A percentile compares a stretch with the other conserved stretches of the same genome.
Evolutionary conservation across 139 green algal species (phyloP).

Genomic region (Ettlia oleoabundans): DNA sequence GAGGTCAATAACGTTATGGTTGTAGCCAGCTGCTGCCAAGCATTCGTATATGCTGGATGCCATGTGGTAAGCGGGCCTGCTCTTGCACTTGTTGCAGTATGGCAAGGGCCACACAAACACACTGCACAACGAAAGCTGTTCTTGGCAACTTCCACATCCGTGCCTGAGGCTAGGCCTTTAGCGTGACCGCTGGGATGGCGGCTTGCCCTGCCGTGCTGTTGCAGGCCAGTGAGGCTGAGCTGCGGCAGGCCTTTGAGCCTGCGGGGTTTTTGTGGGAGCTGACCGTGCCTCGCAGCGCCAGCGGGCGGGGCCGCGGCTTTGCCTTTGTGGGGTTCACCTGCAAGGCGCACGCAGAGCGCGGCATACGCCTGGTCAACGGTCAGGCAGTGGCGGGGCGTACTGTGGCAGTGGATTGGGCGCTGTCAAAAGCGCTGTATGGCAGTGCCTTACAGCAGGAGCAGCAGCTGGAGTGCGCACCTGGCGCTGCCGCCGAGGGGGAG

Average conservation of each 20-base stretch:
- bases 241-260: constrained; percentile 51
- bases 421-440: constrained; percentile 80
- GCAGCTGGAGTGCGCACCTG: neutral
- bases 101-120: too few relatives aligned
- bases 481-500: neutral
- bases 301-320: constrained; percentile 81
- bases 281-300: constrained; percentile 62
- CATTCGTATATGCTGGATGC: neutral
- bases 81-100: too few relatives aligned
- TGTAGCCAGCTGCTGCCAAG: neutral
- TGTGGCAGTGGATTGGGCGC: constrained; percentile 92
- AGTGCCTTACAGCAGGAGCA: neutral
- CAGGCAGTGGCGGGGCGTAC: constrained; percentile 67
- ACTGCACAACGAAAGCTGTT: too few relatives aligned
- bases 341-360: constrained; percentile 72
- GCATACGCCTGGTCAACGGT: constrained; percentile 83
- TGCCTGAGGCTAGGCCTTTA: too few relatives aligned
- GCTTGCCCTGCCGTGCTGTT: neutral
- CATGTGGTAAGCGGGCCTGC: too few relatives aligned
- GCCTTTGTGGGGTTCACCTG: constrained; percentile 89
- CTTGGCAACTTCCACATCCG: too few relatives aligned
- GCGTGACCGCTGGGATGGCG: too few relatives aligned
- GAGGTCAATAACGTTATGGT: too few relatives aligned
- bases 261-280: constrained; percentile 84
- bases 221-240: constrained; percentile 61